Conservation (phyloP, 139 green algal genomes). For the Micractinium sp. region DNA sequence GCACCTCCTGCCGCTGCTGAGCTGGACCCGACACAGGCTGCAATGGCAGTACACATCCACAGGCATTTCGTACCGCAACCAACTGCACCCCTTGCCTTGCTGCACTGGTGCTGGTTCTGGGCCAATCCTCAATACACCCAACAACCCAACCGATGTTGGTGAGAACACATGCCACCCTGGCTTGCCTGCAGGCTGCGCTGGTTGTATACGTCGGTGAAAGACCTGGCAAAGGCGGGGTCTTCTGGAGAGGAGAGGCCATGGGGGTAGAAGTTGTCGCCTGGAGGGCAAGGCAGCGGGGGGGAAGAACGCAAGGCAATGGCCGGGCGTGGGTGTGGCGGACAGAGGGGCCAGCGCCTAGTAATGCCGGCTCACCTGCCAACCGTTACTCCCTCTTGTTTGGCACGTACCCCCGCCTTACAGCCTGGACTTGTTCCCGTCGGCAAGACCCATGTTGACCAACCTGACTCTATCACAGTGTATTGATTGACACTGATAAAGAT, state of each 20-base stretch:
- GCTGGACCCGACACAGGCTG: too few relatives aligned
- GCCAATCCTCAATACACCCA: background rate
- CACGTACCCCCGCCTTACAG: too few relatives aligned
- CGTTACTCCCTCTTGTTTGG: too few relatives aligned
- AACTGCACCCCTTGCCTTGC: background rate
- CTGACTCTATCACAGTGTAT: too few relatives aligned
- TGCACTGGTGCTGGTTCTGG: background rate
- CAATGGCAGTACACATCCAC: background rate
- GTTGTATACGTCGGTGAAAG: constrained; percentile 23
- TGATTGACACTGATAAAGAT: too few relatives aligned
- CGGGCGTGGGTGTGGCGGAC: too few relatives aligned
- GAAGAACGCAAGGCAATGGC: background rate
- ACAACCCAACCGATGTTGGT: background rate
- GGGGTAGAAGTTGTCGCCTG: constrained; percentile 63
- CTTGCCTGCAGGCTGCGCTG: constrained; percentile 18
- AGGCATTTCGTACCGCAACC: background rate
- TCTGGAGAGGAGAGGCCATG: constrained; percentile 9
- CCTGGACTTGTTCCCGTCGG: too few relatives aligned
- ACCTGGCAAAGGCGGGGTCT: constrained; percentile 28
- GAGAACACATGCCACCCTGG: background rate
- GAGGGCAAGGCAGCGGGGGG: background rate
- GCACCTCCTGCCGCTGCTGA: too few relatives aligned
- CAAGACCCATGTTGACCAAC: too few relatives aligned
- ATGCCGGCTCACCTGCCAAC: too few relatives aligned
- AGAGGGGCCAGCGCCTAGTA: too few relatives aligned